These are phyloP conservation scores for Cryptococcus sp. DNA, from an alignment of 1,284 basidiomycete genomes.

Conservation along the genomic window DNA sequence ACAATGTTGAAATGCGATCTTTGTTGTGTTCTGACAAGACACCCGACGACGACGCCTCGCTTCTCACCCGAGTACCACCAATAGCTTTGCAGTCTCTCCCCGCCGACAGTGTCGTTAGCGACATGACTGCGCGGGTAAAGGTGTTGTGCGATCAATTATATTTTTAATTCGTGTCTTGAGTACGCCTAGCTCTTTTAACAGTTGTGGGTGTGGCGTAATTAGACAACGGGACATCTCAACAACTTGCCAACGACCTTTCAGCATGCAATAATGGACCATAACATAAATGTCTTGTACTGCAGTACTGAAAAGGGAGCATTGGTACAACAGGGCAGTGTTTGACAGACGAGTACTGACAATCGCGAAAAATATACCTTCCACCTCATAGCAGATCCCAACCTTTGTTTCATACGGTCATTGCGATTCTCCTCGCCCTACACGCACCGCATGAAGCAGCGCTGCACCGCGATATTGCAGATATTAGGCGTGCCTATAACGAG, in stretches of 20 bases:
- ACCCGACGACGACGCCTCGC: conserved; percentile 46
- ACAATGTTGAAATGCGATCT: background rate
- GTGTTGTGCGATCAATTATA: conserved; percentile 18
- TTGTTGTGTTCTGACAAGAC: conserved; percentile 18
- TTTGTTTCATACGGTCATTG: too few species aligned
- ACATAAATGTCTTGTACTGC: too few species aligned
- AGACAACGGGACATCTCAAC: conserved; percentile 37
- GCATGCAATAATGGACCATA: too few species aligned
- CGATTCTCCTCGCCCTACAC: background rate
- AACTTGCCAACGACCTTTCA: background rate
- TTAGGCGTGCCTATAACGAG: conserved; percentile 8
- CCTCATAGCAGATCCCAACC: too few species aligned
- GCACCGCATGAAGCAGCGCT: conserved; percentile 17
- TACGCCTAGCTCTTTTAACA: conserved; percentile 40
- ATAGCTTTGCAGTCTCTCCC: conserved; percentile 46
- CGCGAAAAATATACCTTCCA: too few species aligned
- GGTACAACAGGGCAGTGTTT: too few species aligned
- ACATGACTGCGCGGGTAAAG: conserved; percentile 15
- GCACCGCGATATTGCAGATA: conserved; percentile 17
- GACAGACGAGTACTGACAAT: too few species aligned
- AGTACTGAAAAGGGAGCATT: too few species aligned
- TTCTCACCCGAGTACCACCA: background rate
- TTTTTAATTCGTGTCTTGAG: conserved; percentile 40
- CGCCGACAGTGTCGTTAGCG: conserved; percentile 7
- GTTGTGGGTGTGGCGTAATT: conserved; percentile 49